Conservation (phyloP, 441 rosid genomes). For the Gossypium davidsonii region DNA sequence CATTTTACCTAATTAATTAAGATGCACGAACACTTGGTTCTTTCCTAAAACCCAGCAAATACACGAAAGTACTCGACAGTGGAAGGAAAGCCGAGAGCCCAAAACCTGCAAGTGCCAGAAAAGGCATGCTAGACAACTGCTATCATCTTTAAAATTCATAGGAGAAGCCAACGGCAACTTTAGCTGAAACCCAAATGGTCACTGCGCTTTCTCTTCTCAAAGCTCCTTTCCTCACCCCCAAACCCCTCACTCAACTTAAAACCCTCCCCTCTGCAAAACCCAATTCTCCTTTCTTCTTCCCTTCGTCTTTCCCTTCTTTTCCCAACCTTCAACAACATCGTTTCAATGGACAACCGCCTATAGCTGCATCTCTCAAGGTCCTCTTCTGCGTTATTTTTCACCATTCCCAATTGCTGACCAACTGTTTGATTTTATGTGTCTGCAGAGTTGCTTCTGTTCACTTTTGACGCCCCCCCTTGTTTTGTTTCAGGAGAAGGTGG, state of each 20-base stretch:
- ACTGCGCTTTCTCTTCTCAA: constrained; percentile 28
- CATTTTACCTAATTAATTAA: too few relatives aligned
- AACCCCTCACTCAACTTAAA: constrained; percentile 25
- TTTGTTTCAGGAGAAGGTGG: constrained; percentile 41
- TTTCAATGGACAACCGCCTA: constrained; percentile 8
- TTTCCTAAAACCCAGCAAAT: background rate
- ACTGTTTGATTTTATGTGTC: constrained; percentile 48
- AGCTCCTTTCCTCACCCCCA: constrained; percentile 23
- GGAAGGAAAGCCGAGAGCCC: background rate
- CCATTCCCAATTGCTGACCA: constrained; percentile 19
- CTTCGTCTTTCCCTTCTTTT: constrained; percentile 15
- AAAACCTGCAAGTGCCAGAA: background rate
- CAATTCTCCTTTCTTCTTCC: constrained; percentile 17
- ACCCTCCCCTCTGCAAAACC: constrained; percentile 21
- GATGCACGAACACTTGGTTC: too few relatives aligned
- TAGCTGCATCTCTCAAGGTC: constrained; percentile 49
- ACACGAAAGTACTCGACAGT: background rate
- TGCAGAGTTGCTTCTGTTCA: constrained; percentile 1
- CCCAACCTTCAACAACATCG: constrained; percentile 15
- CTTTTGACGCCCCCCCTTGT: background rate
- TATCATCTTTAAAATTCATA: background rate
- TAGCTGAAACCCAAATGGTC: constrained; percentile 28
- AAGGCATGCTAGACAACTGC: background rate
- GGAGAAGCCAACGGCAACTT: background rate
- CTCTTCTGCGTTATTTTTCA: background rate